Evolutionary conservation across 1,139 yeast species (phyloP), one percentile per base, ranked within the genome.

Genomic region (Yamadazyma atmosphaerica): DNA sequence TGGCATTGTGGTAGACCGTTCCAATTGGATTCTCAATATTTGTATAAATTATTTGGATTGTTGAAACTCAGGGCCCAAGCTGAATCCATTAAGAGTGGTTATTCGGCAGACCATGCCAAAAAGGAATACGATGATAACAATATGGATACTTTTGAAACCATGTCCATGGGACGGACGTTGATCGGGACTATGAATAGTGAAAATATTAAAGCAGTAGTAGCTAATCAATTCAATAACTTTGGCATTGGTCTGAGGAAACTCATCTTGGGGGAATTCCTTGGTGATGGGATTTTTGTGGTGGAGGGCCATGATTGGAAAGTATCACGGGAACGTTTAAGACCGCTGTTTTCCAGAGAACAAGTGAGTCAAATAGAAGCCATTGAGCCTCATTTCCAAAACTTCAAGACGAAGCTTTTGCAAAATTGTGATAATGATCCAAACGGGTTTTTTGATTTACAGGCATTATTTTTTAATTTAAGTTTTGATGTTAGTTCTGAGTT

Each of bases 291-390:
- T 41, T 78, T 78, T 58, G 74, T 81, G 1, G 61, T 73, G 23
- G 78, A 74, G 39, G 79, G 78, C 9, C 67, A 61, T 23, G 76
- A 73, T 3, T 78, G 83, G 83, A 72, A 74, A 49, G 78, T 73
- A 51, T 68, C 80, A 12, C 58, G 83, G 33, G 71, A 78, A 2
- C 58, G 77, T 72, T 64, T 78, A 48, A 62, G 82, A 39, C 83
- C 83, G 1, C 81, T 75, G 54, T 78, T 78, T 55, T 63, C 74
- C 17, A 61, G 78, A 39, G 79, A 74, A 46, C 79, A 76, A 51
- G 67, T 78, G 27, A 65, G 74, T 12, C 79, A 74, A 44, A 65
- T 77, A 30, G 58, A 60, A 36, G 39, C 63, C 15, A 61, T 77
- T 46, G 79, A 74, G 45, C 67, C 65, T n/a, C 79, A 75, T 44